phyloP scores from a whole-genome alignment of 2,329 filamentous ascomycete species.

The Tolypocladium sp. region DNA sequence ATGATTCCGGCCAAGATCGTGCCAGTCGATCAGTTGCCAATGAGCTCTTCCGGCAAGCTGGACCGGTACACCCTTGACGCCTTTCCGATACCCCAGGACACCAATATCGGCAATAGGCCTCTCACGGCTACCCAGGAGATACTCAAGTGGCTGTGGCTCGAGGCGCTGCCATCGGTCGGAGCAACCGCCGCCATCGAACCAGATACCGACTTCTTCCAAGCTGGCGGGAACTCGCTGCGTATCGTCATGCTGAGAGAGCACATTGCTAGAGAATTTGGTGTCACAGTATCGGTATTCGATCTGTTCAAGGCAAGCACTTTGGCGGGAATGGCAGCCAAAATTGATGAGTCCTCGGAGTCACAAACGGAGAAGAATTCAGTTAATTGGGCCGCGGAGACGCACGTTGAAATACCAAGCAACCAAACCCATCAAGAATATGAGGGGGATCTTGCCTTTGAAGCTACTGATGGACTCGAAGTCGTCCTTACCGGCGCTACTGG shows the following conservation, averaged over 20 bases:
- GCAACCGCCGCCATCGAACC: slow-evolving; percentile 2
- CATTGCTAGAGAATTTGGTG: slow-evolving; percentile 21
- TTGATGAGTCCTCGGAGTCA: slow-evolving; percentile 8
- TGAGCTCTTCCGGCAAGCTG: slow-evolving; percentile 19
- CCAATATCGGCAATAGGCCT: background rate
- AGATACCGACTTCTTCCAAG: slow-evolving; percentile 28
- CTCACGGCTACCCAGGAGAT: slow-evolving; percentile 10
- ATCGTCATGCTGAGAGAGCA: slow-evolving; percentile 24
- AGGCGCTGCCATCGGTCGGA: slow-evolving; percentile 1
- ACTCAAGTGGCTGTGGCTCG: slow-evolving; percentile 3
- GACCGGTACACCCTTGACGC: slow-evolving; percentile 17
- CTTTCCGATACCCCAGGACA: slow-evolving; percentile 11
- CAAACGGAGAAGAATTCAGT: slow-evolving; percentile 6
- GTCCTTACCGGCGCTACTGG: slow-evolving; percentile 4
- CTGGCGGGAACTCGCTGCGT: slow-evolving; percentile 31
- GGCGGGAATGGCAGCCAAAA: slow-evolving; percentile 23
- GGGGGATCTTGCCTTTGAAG: background rate
- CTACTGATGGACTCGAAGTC: background rate
- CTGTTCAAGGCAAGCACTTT: slow-evolving; percentile 29
- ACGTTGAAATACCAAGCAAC: background rate
- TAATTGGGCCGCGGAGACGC: slow-evolving; percentile 18
- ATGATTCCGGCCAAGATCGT: slow-evolving; percentile 23
- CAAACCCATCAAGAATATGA: background rate
- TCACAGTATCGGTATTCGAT: slow-evolving; percentile 19
- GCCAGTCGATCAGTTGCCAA: slow-evolving; percentile 16